Evolutionary conservation across 495 filamentous ascomycete genomes (phyloP).

Genomic region (Hypoxylon crocopeplum): DNA sequence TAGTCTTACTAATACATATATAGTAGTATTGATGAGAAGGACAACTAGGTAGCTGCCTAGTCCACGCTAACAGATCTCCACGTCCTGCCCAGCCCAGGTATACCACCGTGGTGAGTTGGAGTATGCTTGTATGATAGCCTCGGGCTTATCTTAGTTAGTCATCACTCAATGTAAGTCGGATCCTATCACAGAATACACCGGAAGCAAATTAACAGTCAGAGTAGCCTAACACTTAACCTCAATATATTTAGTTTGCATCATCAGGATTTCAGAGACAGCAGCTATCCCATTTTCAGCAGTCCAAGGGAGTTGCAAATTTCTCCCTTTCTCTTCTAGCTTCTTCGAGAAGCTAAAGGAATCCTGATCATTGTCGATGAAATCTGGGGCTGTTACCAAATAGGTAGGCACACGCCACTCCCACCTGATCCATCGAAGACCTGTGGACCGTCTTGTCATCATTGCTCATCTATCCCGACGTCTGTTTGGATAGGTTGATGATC

Average conservation of each 20-base stretch:
- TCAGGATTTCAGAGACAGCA: conserved; percentile 2
- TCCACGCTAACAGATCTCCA: neutral
- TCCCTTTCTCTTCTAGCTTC: neutral
- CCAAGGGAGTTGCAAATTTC: neutral
- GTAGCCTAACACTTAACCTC: neutral
- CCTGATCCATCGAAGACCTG: conserved; percentile 15
- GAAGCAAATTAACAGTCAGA: conserved; percentile 1
- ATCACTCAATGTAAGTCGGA: too few relatives aligned
- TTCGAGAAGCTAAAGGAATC: conserved; percentile 6
- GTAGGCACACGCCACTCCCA: conserved; percentile 12
- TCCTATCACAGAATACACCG: too few relatives aligned
- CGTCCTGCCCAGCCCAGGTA: conserved; percentile 6
- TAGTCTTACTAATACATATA: too few relatives aligned
- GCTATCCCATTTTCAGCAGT: neutral
- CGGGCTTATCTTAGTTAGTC: neutral
- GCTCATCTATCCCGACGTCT: neutral
- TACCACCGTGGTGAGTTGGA: conserved; percentile 1
- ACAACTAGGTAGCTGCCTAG: neutral
- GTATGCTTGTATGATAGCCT: neutral
- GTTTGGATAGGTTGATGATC: neutral
- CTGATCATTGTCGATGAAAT: conserved; percentile 9
- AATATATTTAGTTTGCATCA: neutral
- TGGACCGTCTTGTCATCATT: conserved; percentile 14
- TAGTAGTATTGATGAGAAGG: too few relatives aligned
- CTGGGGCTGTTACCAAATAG: conserved; percentile 2